Conservation (phyloP, 768 basidiomycete species). For the Lepiota brunneoincarnata region DNA sequence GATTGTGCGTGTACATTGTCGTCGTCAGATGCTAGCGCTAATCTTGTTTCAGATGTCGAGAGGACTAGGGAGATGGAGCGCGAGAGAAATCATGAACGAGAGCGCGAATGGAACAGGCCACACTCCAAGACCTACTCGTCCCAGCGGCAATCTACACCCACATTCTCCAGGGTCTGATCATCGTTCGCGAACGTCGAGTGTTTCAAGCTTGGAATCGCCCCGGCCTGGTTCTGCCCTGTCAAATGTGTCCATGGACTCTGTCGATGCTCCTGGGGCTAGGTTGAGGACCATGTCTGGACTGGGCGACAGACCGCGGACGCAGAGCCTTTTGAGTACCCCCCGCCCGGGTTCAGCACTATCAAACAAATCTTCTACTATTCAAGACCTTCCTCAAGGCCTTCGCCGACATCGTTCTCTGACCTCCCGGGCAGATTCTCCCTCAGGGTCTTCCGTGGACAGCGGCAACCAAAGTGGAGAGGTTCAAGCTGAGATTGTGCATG, state of each 20-base stretch:
- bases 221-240: constrained; percentile 8
- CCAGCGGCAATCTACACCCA: constrained; percentile 40
- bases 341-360: constrained; percentile 39
- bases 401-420: constrained; percentile 31
- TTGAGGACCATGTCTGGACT: constrained; percentile 5
- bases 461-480: constrained; percentile 24
- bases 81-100: constrained; percentile 46
- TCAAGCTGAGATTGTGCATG: constrained; percentile 24
- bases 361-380: constrained; percentile 27
- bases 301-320: not conserved
- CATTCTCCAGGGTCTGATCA: constrained; percentile 28
- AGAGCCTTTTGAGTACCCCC: not conserved
- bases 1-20: constrained; percentile 40
- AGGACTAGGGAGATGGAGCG: constrained; percentile 36
- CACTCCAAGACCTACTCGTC: constrained; percentile 32
- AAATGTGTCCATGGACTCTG: constrained; percentile 3
- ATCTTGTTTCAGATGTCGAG: constrained; percentile 38
- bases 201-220: constrained; percentile 6
- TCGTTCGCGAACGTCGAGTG: constrained; percentile 21
- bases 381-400: constrained; percentile 15
- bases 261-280: not conserved
- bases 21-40: not conserved
- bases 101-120: constrained; percentile 55
- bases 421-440: constrained; percentile 42
- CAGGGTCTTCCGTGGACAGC: constrained; percentile 28